These are phyloP conservation scores for Baorangia bicolor DNA, from an alignment of 768 basidiomycete species.

Conservation along the genomic window DNA sequence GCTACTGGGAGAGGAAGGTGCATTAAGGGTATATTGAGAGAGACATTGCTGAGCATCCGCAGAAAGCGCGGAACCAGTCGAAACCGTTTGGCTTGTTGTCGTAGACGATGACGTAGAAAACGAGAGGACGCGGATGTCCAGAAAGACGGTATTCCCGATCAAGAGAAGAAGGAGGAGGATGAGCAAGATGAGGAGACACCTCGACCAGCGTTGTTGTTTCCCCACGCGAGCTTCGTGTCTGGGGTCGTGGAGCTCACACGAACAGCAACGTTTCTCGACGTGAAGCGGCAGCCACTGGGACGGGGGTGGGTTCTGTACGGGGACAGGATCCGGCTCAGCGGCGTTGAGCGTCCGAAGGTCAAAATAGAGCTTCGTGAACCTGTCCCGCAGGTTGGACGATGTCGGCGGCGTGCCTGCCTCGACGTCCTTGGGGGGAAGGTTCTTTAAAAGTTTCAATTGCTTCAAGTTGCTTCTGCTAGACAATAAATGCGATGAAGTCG, in stretches of 20 bases:
- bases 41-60: conserved; percentile 44
- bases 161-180: conserved; percentile 43
- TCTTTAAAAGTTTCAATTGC: background rate
- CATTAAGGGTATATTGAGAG: conserved; percentile 45
- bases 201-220: conserved; percentile 32
- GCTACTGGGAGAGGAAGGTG: conserved; percentile 39
- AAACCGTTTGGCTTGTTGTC: conserved; percentile 17
- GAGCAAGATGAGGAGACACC: conserved; percentile 33
- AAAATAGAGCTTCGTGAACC: conserved; percentile 38
- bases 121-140: conserved; percentile 37
- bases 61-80: conserved; percentile 34
- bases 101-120: conserved; percentile 14
- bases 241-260: conserved; percentile 24
- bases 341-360: conserved; percentile 32
- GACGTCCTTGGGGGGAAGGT: conserved; percentile 20
- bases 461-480: conserved; percentile 20
- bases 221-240: conserved; percentile 19
- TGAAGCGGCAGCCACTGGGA: conserved; percentile 41
- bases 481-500: conserved; percentile 29
- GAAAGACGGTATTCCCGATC: conserved; percentile 39
- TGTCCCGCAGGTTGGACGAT: conserved; percentile 28
- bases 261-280: conserved; percentile 35
- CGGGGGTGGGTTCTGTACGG: conserved; percentile 22
- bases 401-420: conserved; percentile 23
- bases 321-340: conserved; percentile 26